Conservation (phyloP, 1,139 yeast species). For the Hyphopichia khmerensis region DNA sequence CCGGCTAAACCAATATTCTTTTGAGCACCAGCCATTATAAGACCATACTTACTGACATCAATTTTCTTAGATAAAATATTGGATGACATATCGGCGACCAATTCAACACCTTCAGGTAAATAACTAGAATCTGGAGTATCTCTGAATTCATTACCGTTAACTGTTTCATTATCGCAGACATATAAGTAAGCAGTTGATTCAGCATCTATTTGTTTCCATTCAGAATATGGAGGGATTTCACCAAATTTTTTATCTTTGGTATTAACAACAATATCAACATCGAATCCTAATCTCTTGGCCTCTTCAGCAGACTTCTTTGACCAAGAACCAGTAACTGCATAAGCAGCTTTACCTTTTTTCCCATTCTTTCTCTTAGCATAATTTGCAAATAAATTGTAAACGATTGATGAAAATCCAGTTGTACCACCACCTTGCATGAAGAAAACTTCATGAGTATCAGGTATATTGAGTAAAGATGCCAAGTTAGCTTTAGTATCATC, state of each 20-base stretch:
- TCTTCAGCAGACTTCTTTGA: slow-evolving; percentile 85
- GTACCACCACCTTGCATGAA: slow-evolving; percentile 98
- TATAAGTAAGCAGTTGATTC: slow-evolving; percentile 77
- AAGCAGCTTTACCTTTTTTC: slow-evolving; percentile 76
- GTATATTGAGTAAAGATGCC: slow-evolving; percentile 63
- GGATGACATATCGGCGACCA: slow-evolving; percentile 94
- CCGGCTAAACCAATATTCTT: slow-evolving; percentile 97
- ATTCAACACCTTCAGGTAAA: slow-evolving; percentile 66
- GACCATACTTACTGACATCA: slow-evolving; percentile 82
- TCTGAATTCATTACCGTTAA: slow-evolving; percentile 85
- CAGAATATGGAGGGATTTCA: slow-evolving; percentile 63
- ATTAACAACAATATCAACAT: slow-evolving; percentile 67
- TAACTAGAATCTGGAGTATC: slow-evolving; percentile 47
- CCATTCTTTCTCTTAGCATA: slow-evolving; percentile 63
- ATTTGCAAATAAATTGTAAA: slow-evolving; percentile 77
- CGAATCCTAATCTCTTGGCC: slow-evolving; percentile 79
- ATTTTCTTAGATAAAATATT: slow-evolving; percentile 79
- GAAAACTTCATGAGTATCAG: slow-evolving; percentile 90
- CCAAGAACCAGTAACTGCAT: slow-evolving; percentile 92
- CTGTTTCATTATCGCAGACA: slow-evolving; percentile 95
- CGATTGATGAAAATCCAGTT: slow-evolving; percentile 86
- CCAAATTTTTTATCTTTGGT: slow-evolving; percentile 65
- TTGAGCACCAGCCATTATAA: slow-evolving; percentile 94
- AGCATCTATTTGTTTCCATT: slow-evolving; percentile 53
- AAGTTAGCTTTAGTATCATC: slow-evolving; percentile 73